Evolutionary conservation across 768 basidiomycete species (phyloP), one percentile per base, ranked within the genome.

Genomic region (Leccinum variicolor): DNA sequence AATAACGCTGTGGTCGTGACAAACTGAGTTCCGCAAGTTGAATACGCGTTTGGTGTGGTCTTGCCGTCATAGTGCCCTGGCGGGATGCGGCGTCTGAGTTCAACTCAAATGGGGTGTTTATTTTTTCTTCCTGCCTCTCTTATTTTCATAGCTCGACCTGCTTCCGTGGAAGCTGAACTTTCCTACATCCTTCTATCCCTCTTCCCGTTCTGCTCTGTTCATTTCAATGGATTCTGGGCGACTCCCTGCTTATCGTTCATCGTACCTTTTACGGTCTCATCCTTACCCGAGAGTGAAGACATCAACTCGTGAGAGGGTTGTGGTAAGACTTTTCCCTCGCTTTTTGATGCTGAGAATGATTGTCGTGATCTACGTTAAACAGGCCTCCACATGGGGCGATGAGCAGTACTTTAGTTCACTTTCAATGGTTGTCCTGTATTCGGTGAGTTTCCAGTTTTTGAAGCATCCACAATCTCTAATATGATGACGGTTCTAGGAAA

Each of bases 241-340:
- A 0, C 57, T 71, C 0, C 72, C 70, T 1, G 53, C 62, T 36
- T 71, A 72, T 45, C 68, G 69, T n/a, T 69, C 67, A 3, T 73
- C 70, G 1, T 62, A 73, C 28, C 41, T 73, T 13, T 48, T 66
- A 29, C 56, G 70, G 29, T 72, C 59, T 25, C 69, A 70, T 55
- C 69, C 69, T 33, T 70, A 70, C 55, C 69, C 69, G 39, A 68
- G 71, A 31, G 46, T 45, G 36, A 65, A 63, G 25, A 49, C 33
- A 2, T 66, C 64, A 54, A 23, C 43, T 43, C 67, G 60, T 61
- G 70, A 71, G 64, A 67, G 56, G 58, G 49, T 67, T 14, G 8
- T 36, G 60, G 72, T 70, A 43, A 19, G 57, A 53, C 47, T 17
- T 55, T 53, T 13, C 13, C 54, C 15, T 58, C 33, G 3, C 51